phyloP scores from a whole-genome alignment of 208 protist species.

The Acanthamoeba divionensis region DNA sequence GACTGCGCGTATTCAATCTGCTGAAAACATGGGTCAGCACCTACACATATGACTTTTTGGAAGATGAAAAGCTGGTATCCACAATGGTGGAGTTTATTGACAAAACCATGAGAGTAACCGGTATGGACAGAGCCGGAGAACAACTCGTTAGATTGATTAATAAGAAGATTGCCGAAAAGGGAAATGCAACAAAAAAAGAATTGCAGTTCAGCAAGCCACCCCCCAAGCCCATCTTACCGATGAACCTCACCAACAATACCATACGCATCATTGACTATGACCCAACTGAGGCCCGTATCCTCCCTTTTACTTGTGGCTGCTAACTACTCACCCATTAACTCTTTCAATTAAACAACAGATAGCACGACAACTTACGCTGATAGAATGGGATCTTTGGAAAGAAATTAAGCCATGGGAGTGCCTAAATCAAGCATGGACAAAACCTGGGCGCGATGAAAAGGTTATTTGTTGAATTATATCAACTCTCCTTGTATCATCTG shows the following conservation, averaged over 20 bases:
- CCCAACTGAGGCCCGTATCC: neutral
- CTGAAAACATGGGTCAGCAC: conserved; percentile 50
- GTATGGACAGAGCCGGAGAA: conserved; percentile 27
- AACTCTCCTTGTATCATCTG: neutral
- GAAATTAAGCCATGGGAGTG: conserved; percentile 70
- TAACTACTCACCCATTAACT: neutral
- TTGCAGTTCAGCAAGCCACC: conserved; percentile 35
- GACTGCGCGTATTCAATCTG: conserved; percentile 51
- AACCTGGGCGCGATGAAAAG: conserved; percentile 51
- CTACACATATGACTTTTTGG: conserved; percentile 50
- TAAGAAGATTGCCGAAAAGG: conserved; percentile 22
- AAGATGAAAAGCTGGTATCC: conserved; percentile 6
- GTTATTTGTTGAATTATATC: neutral
- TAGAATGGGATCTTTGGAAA: conserved; percentile 65
- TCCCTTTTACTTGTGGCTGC: neutral
- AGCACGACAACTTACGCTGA: conserved; percentile 69
- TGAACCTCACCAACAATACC: neutral
- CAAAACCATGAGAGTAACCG: conserved; percentile 22
- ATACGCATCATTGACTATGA: neutral
- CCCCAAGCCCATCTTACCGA: neutral
- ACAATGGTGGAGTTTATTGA: conserved; percentile 47
- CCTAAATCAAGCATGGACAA: conserved; percentile 65
- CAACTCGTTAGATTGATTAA: conserved; percentile 30
- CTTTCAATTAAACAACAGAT: conserved; percentile 19
- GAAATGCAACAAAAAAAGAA: neutral